Evolutionary conservation across 306 rosid species (phyloP).

Genomic region (Quercus engelmannii): DNA sequence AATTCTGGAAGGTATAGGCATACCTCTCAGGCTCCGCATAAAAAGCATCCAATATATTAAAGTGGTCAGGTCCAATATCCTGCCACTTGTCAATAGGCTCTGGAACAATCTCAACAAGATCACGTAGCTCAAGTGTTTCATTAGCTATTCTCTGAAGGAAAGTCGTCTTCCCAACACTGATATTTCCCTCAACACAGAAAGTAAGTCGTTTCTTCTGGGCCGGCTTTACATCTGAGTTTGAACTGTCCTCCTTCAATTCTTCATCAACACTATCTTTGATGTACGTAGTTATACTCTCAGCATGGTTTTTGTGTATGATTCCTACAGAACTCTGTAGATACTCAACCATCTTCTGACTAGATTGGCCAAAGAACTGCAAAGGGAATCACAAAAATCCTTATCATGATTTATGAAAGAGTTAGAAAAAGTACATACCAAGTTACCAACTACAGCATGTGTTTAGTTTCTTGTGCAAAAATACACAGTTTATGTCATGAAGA

Average conservation of each 20-base stretch:
- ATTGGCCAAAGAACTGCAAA: constrained; percentile 78
- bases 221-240: constrained; percentile 30
- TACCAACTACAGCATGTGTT: not conserved
- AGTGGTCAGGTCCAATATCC: constrained; percentile 94
- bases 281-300: constrained; percentile 86
- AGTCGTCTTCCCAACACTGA: constrained; percentile 93
- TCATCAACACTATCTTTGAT: constrained; percentile 86
- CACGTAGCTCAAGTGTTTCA: constrained; percentile 85
- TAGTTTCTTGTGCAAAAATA: not conserved
- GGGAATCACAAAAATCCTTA: constrained; percentile 4
- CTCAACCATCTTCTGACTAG: constrained; percentile 87
- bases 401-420: constrained; percentile 17
- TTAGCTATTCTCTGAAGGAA: constrained; percentile 92
- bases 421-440: not conserved
- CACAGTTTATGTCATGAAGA: not conserved
- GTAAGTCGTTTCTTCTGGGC: constrained; percentile 69
- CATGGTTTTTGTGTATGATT: constrained; percentile 93
- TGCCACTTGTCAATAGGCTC: constrained; percentile 96
- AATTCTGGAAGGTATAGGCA: constrained; percentile 99
- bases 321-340: constrained; percentile 87
- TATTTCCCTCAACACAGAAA: constrained; percentile 94
- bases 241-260: constrained; percentile 64
- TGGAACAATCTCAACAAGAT: constrained; percentile 97
- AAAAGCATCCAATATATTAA: constrained; percentile 87
- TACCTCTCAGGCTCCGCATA: constrained; percentile 95